Evolutionary conservation across 441 rosid species (phyloP), one percentile per base, ranked within the genome.

Genomic region (Iberis amara): DNA sequence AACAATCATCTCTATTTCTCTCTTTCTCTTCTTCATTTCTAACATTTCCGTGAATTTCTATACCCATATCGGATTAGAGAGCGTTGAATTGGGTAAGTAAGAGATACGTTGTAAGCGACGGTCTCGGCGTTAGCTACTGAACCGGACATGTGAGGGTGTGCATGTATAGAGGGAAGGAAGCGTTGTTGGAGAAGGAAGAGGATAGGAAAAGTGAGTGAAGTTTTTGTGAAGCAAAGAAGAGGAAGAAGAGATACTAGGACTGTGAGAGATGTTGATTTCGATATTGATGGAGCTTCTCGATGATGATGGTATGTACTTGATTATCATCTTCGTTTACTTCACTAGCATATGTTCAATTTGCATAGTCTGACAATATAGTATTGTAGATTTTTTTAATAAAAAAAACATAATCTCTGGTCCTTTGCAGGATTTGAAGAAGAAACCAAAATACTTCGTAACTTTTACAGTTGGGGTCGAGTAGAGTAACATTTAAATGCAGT

Each of bases 71-170:
- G n/a, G n/a, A 74, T 66, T 10, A 80, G 40, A 4, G 87, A 78
- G 35, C 96, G 85, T 7, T 79, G 77, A 43, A 66, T 35, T 6
- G 97, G 97, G 70, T 82, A 82, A 11, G 94, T 75, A 32, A 89
- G 61, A 39, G 73, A 70, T 3, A 84, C 91, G 4, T 56, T 69
- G 53, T 89, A 86, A 71, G 87, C 47, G 15, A 44, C 60, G 8
- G 75, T 63, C 18, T 83, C 83, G 0, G 79, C 78, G 82, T 86
- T 86, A 68, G 92, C 94, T 39, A 47, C 45, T 0, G 95, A 65
- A 43, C 97, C 94, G 5, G 95, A 64, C 76, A 83, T 42, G 94
- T 86, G 77, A 89, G 95, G 68, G 65, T 68, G 37, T 67, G 63
- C 74, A 83, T 86, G 71, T 86, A 64, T 52, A 72, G 59, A 3